These are phyloP conservation scores for Didymella glomerata DNA, from an alignment of 2,329 filamentous ascomycete genomes.

Conservation along the genomic window DNA sequence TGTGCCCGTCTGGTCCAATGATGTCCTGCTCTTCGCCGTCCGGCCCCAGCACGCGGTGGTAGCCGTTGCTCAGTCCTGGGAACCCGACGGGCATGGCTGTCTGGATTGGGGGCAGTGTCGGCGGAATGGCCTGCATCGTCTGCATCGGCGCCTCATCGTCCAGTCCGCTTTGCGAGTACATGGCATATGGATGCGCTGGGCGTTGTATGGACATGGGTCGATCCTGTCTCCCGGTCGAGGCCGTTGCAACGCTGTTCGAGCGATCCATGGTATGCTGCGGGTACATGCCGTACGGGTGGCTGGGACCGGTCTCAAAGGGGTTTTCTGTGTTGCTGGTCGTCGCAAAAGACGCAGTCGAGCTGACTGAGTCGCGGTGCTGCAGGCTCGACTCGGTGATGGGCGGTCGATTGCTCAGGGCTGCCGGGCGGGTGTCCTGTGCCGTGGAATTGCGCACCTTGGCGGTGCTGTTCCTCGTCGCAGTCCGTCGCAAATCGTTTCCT, in stretches of 20 bases:
- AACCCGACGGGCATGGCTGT: slow-evolving; percentile 75
- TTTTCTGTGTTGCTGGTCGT: slow-evolving; percentile 61
- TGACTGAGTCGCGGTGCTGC: slow-evolving; percentile 49
- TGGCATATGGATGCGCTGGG: slow-evolving; percentile 83
- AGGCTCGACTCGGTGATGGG: slow-evolving; percentile 39
- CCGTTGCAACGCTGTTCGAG: slow-evolving; percentile 73
- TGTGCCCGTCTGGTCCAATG: slow-evolving; percentile 86
- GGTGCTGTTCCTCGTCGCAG: slow-evolving; percentile 50
- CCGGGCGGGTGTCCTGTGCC: slow-evolving; percentile 34
- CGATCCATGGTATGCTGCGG: slow-evolving; percentile 68
- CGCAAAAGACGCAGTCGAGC: slow-evolving; percentile 54
- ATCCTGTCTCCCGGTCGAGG: slow-evolving; percentile 70
- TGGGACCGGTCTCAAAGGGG: slow-evolving; percentile 77
- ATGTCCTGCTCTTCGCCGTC: slow-evolving; percentile 90
- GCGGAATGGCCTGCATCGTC: slow-evolving; percentile 33
- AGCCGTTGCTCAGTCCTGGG: slow-evolving; percentile 70
- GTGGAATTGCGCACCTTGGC: slow-evolving; percentile 43
- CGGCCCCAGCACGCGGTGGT: slow-evolving; percentile 76
- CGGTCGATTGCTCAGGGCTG: slow-evolving; percentile 30
- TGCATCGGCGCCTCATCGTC: slow-evolving; percentile 44
- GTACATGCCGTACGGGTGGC: slow-evolving; percentile 86
- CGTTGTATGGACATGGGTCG: slow-evolving; percentile 67
- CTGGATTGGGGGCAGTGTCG: slow-evolving; percentile 51
- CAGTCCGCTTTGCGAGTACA: slow-evolving; percentile 85
- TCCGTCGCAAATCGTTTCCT: slow-evolving; percentile 40